Conservation (phyloP, 2,329 filamentous ascomycete genomes). For the Xylaria sp. region DNA sequence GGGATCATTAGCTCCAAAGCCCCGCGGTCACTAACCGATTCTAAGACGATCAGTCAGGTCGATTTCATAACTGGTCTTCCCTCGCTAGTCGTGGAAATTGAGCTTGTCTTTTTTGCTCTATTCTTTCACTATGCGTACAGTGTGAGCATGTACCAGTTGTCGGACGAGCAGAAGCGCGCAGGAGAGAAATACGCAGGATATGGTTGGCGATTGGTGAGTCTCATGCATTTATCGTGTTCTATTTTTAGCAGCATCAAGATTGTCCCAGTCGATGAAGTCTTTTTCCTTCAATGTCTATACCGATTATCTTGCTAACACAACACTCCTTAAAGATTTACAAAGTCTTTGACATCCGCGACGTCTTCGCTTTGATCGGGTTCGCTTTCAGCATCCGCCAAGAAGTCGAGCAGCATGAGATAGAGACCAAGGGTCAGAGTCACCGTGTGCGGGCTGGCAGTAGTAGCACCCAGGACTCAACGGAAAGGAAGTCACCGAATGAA, state of each 20-base stretch:
- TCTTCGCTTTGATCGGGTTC: constrained; percentile 23
- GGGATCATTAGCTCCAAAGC: constrained; percentile 36
- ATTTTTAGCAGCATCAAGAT: neutral
- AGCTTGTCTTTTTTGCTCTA: constrained; percentile 41
- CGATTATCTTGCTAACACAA: constrained; percentile 5
- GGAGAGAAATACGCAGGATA: constrained; percentile 24
- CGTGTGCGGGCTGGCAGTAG: neutral
- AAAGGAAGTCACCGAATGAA: constrained; percentile 16
- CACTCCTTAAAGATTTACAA: constrained; percentile 25
- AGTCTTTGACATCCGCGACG: constrained; percentile 33
- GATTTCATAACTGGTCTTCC: constrained; percentile 43
- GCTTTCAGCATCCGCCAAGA: constrained; percentile 27
- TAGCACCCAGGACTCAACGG: constrained; percentile 13
- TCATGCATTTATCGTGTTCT: neutral
- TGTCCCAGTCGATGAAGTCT: neutral
- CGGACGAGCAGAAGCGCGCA: constrained; percentile 27
- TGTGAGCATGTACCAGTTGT: constrained; percentile 38
- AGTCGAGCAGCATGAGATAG: constrained; percentile 19
- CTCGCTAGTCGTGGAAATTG: constrained; percentile 34
- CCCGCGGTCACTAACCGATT: constrained; percentile 30
- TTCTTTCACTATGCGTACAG: constrained; percentile 45
- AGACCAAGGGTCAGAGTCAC: neutral
- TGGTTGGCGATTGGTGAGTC: constrained; percentile 36
- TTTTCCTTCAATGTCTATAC: neutral
- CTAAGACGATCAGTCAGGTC: constrained; percentile 32